phyloP scores from a whole-genome alignment of 2,329 filamentous ascomycete species.

The Microdochium nivale region DNA sequence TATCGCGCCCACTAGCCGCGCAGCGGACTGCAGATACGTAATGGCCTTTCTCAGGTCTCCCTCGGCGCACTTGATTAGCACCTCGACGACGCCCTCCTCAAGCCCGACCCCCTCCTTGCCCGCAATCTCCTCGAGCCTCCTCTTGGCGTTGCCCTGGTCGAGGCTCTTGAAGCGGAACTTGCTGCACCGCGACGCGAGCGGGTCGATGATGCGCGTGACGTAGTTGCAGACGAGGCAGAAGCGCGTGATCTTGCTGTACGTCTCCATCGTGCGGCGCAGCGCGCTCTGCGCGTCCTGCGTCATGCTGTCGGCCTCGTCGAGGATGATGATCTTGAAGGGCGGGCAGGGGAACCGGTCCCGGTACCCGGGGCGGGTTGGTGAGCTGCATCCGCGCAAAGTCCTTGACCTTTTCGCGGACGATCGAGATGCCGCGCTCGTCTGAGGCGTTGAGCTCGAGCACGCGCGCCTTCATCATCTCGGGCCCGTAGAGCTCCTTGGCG shows the following conservation, averaged over 20 bases:
- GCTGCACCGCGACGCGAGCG: conserved; percentile 82
- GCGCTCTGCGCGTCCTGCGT: conserved; percentile 96
- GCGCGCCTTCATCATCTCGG: conserved; percentile 82
- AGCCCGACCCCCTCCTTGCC: conserved; percentile 65
- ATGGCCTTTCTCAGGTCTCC: conserved; percentile 95
- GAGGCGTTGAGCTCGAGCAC: conserved; percentile 99
- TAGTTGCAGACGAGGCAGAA: conserved; percentile 99
- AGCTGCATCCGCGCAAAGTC: conserved; percentile 95
- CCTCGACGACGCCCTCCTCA: conserved; percentile 72
- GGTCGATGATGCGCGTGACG: conserved; percentile 95
- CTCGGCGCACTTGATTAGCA: conserved; percentile 79
- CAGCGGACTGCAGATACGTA: conserved; percentile 92
- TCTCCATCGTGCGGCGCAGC: conserved; percentile 93
- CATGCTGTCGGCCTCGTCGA: conserved; percentile 98
- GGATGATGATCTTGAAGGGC: conserved; percentile 97
- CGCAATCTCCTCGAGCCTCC: conserved; percentile 76
- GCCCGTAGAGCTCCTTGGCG: conserved; percentile 94
- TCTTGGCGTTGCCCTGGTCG: conserved; percentile 75
- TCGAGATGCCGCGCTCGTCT: conserved; percentile 94
- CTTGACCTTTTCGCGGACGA: conserved; percentile 96
- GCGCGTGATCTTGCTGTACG: conserved; percentile 89
- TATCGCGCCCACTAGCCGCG: conserved; percentile 69
- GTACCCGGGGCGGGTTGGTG: conserved; percentile 69
- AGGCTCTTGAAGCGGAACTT: conserved; percentile 98
- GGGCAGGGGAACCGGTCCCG: conserved; percentile 77